A percentile compares a stretch with the other conserved stretches of the same genome.
Conservation (phyloP, 2,329 filamentous ascomycete species). For the Botrytis elliptica region DNA sequence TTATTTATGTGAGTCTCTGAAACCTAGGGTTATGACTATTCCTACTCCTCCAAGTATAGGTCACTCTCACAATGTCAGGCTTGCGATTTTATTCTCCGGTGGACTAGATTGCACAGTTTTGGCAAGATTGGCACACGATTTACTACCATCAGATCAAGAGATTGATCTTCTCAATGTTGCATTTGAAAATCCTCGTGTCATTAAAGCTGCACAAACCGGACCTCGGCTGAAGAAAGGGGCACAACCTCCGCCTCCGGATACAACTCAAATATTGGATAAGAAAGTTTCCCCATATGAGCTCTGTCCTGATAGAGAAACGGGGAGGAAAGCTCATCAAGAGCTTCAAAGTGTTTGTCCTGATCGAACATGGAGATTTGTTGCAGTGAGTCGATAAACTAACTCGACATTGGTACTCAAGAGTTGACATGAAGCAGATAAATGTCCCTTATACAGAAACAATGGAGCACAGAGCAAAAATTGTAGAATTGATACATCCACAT, state of each 20-base stretch:
- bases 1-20: conserved; percentile 60
- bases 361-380: conserved; percentile 79
- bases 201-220: conserved; percentile 50
- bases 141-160: conserved; percentile 64
- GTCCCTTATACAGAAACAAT: conserved; percentile 75
- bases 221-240: conserved; percentile 30
- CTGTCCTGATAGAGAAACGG: conserved; percentile 89
- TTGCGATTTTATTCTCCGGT: conserved; percentile 89
- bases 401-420: conserved; percentile 16
- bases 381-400: conserved; percentile 46
- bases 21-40: conserved; percentile 63
- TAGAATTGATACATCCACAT: conserved; percentile 83
- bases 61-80: conserved; percentile 45
- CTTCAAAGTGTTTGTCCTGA: conserved; percentile 65
- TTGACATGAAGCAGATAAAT: conserved; percentile 57
- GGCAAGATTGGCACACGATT: conserved; percentile 74
- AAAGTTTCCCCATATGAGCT: conserved; percentile 61
- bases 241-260: not conserved
- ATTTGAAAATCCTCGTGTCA: conserved; percentile 86
- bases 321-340: conserved; percentile 75
- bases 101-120: conserved; percentile 90
- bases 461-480: conserved; percentile 65
- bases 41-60: conserved; percentile 52
- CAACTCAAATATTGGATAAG: not conserved
- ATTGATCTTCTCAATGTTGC: conserved; percentile 94